Percentiles rank a stretch among this genome's conserved stretches.
phyloP scores from a whole-genome alignment of 2,329 filamentous ascomycete species.

The Didymella lethalis region DNA sequence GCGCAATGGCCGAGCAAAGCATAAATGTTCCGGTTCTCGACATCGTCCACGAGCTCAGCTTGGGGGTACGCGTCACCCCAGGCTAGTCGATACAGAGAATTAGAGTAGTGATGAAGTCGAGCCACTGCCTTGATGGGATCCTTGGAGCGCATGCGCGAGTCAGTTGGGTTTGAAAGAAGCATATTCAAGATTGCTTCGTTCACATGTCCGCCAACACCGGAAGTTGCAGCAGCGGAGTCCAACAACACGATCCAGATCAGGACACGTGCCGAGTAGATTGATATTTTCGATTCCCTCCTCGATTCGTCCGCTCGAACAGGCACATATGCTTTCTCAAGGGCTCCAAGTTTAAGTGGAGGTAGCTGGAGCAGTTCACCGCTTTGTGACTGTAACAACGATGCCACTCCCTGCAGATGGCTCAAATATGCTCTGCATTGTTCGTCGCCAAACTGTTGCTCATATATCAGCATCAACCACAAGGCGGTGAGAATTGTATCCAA shows the following conservation, averaged over 20 bases:
- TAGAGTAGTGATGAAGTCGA: constrained; percentile 45
- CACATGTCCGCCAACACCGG: constrained; percentile 47
- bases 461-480: constrained; percentile 50
- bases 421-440: constrained; percentile 39
- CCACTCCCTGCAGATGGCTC: constrained; percentile 47
- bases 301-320: constrained; percentile 1
- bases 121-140: constrained; percentile 32
- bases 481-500: constrained; percentile 45
- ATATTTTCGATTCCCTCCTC: constrained; percentile 26
- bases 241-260: constrained; percentile 47
- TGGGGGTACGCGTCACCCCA: constrained; percentile 50
- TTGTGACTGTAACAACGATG: constrained; percentile 38
- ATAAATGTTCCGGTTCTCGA: constrained; percentile 49
- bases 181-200: constrained; percentile 37
- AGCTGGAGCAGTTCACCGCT: constrained; percentile 21
- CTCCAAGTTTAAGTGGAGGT: constrained; percentile 7
- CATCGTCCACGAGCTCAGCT: constrained; percentile 47
- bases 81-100: constrained; percentile 45
- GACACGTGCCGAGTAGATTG: constrained; percentile 47
- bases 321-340: constrained; percentile 1
- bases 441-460: constrained; percentile 53
- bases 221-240: constrained; percentile 43
- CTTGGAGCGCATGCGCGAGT: constrained; percentile 10
- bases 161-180: constrained; percentile 13
- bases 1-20: constrained; percentile 41